A percentile compares a stretch with the other conserved stretches of the same genome.
Conservation (phyloP, 352 stramenopile genomes). For the Phytophthora crassamura region DNA sequence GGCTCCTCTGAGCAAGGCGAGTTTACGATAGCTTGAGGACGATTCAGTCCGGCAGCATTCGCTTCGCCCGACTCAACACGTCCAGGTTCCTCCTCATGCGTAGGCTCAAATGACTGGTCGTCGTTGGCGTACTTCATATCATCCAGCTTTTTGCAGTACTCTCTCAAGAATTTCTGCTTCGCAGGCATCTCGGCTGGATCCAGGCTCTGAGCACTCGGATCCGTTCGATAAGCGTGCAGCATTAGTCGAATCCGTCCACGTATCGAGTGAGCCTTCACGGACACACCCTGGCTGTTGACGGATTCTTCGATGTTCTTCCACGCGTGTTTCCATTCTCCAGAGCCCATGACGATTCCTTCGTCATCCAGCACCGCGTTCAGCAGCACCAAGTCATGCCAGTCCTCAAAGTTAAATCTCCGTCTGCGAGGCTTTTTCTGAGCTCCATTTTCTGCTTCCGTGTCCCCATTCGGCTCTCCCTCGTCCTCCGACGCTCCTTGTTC, state of each 20-base stretch:
- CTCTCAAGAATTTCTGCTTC: constrained; percentile 22
- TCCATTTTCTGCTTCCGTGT: not conserved
- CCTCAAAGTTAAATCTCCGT: constrained; percentile 24
- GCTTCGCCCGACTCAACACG: not conserved
- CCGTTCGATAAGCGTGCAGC: constrained; percentile 13
- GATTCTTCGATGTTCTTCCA: constrained; percentile 26
- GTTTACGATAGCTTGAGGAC: not conserved
- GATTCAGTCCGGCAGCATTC: not conserved
- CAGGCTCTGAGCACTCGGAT: not conserved
- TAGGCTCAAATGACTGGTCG: constrained; percentile 6
- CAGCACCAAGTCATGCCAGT: constrained; percentile 26
- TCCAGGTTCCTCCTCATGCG: not conserved
- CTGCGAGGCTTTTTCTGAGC: not conserved
- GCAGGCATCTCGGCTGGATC: constrained; percentile 10
- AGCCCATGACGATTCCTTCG: not conserved
- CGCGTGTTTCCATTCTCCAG: constrained; percentile 5
- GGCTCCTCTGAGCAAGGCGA: not conserved
- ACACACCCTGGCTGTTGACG: constrained; percentile 25
- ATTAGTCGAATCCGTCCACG: constrained; percentile 23
- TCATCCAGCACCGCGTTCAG: constrained; percentile 24
- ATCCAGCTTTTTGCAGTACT: constrained; percentile 26
- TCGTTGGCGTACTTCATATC: constrained; percentile 3
- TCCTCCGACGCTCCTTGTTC: constrained; percentile 12
- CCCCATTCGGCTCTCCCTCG: not conserved
- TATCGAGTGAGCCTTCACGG: constrained; percentile 21